Conservation (phyloP, 2,329 filamentous ascomycete species). For the Aspergillus fijiensis region DNA sequence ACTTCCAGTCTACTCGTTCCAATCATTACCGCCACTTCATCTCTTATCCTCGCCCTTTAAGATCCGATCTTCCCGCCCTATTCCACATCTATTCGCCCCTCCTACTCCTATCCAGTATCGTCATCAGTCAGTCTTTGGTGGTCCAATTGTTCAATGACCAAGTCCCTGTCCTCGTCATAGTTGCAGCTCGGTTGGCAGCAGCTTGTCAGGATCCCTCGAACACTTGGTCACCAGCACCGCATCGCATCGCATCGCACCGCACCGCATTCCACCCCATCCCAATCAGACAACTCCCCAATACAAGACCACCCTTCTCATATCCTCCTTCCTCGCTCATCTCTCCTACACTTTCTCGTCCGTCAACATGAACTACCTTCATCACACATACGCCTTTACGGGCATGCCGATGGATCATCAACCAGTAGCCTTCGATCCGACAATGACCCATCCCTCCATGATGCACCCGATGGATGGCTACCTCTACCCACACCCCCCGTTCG, state of each 20-base stretch:
- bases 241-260: not conserved
- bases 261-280: not conserved
- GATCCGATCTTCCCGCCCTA: conserved; percentile 7
- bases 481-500: conserved; percentile 40
- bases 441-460: conserved; percentile 40
- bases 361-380: conserved; percentile 43
- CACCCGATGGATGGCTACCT: conserved; percentile 41
- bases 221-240: not conserved
- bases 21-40: conserved; percentile 7
- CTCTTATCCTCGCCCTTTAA: conserved; percentile 7
- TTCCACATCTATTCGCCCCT: not conserved
- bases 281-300: not conserved
- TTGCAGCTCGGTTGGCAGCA: conserved; percentile 11
- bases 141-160: conserved; percentile 15
- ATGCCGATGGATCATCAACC: conserved; percentile 42
- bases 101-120: conserved; percentile 1
- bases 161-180: conserved; percentile 1
- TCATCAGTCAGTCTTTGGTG: conserved; percentile 3
- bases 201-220: conserved; percentile 1
- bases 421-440: conserved; percentile 36
- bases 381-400: conserved; percentile 36
- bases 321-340: conserved; percentile 4
- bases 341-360: conserved; percentile 12
- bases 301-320: not conserved
- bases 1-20: conserved; percentile 16